Base-by-base conservation (phyloP, 192 early-diverging fungal genomes). In the Coemansia reversa region DNA sequence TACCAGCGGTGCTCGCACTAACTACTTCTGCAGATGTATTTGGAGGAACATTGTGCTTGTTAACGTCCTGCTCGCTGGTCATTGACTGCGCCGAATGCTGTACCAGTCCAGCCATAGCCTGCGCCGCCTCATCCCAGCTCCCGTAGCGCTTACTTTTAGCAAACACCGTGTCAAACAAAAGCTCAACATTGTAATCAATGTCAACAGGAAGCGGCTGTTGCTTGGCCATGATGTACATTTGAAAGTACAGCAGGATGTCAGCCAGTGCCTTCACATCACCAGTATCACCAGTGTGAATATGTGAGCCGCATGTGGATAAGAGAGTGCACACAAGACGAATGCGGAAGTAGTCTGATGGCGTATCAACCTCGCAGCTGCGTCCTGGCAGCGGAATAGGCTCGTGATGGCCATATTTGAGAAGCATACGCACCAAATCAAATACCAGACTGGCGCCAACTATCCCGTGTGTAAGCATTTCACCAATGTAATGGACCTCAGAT, bases 201-300 rank as follows among this genome's bases (percentile, higher is more conserved):
- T 99, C 97, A 61, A 94, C 88, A 9, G 95, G 91, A 27, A 88
- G 74, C 57, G 71, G 72, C 49, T 83, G 85, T 28, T 85, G 74
- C 82, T 99, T 99, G 29, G 91, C 84, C 19, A 91, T 72, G 14
- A 94, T 75, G 65, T 99, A 99, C 86, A 98, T 85, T 78, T 96
- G 92, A 58, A 99, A 83, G 65, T 91, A 91, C 1, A 87, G 70
- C 11, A 95, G 75, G 67, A 93, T 95, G 53, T 63, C 58, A 24
- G 65, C 61, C 16, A 77, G 63, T 27, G 53, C 62, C 8, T 29
- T 66, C 0, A 33, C 19, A 25, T 68, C 60, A 16, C 56, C 79
- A 5, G 92, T 88, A 48, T 87, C 70, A 58, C 88, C 86, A 74
- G 94, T 93, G 63, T 25, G 29, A n/a, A 74, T 32, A 9, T 87